phyloP scores from a whole-genome alignment of 441 rosid genomes.

The Euphorbia celastroides region DNA sequence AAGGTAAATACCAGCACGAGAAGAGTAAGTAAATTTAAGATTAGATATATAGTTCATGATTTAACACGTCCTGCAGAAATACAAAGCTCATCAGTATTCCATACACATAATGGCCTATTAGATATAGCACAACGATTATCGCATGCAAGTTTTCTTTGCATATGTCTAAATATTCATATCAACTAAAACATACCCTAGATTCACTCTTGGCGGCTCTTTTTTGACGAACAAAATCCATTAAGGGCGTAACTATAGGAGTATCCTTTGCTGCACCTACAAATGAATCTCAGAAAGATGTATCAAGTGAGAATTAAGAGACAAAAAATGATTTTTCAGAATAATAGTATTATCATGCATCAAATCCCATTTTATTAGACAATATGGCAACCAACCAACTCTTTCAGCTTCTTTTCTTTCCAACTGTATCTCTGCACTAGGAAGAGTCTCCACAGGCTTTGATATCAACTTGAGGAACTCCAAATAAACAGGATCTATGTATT shows the following conservation, averaged over 20 bases:
- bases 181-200: slow-evolving; percentile 42
- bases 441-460: slow-evolving; percentile 70
- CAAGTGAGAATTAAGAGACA: slow-evolving; percentile 1
- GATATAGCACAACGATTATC: neutral
- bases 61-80: neutral
- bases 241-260: slow-evolving; percentile 51
- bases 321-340: neutral
- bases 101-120: neutral
- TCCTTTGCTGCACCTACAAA: slow-evolving; percentile 50
- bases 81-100: neutral
- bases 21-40: neutral
- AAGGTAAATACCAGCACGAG: neutral
- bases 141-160: neutral
- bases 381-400: slow-evolving; percentile 49
- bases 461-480: slow-evolving; percentile 67
- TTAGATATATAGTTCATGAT: neutral
- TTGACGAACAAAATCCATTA: slow-evolving; percentile 77
- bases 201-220: slow-evolving; percentile 67
- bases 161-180: neutral
- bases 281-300: neutral
- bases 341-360: neutral
- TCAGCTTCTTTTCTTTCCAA: slow-evolving; percentile 80
- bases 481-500: slow-evolving; percentile 61
- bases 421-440: slow-evolving; percentile 86
- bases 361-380: neutral